Percentiles rank a stretch among this genome's conserved stretches.
Conservation (phyloP, 345 rosid genomes). For the Litchi chinensis region DNA sequence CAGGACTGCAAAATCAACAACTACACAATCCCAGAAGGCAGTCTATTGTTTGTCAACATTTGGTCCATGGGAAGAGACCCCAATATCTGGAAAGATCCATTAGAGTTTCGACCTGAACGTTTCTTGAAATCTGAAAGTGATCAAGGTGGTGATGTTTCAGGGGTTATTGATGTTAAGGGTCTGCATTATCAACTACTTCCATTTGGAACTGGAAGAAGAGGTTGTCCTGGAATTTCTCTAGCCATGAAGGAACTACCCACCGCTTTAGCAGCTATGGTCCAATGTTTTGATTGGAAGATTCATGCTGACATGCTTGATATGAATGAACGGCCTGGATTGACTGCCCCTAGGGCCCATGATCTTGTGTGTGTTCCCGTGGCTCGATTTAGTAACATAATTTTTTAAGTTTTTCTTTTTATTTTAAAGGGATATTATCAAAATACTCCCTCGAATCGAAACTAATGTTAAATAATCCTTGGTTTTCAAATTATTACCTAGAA, state of each 20-base stretch:
- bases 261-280: slow-evolving; percentile 42
- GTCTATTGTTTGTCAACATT: background rate
- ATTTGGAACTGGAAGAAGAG: slow-evolving; percentile 52
- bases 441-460: too few species aligned
- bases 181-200: slow-evolving; percentile 44
- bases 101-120: slow-evolving; percentile 43
- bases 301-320: slow-evolving; percentile 28
- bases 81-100: slow-evolving; percentile 38
- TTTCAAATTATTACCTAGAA: too few species aligned
- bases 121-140: slow-evolving; percentile 13
- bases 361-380: slow-evolving; percentile 35
- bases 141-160: too few species aligned
- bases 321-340: slow-evolving; percentile 45
- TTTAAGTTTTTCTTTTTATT: too few species aligned
- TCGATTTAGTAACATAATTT: background rate
- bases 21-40: background rate
- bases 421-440: too few species aligned
- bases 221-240: slow-evolving; percentile 48
- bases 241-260: slow-evolving; percentile 42
- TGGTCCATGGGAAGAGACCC: slow-evolving; percentile 54
- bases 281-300: slow-evolving; percentile 48
- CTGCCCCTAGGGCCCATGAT: slow-evolving; percentile 42
- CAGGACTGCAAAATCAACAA: slow-evolving; percentile 26
- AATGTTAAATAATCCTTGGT: too few species aligned
- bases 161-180: slow-evolving; percentile 37